These are phyloP conservation scores for Solanum pinnatisectum DNA, from an alignment of 257 asterid genomes.

Conservation along the genomic window DNA sequence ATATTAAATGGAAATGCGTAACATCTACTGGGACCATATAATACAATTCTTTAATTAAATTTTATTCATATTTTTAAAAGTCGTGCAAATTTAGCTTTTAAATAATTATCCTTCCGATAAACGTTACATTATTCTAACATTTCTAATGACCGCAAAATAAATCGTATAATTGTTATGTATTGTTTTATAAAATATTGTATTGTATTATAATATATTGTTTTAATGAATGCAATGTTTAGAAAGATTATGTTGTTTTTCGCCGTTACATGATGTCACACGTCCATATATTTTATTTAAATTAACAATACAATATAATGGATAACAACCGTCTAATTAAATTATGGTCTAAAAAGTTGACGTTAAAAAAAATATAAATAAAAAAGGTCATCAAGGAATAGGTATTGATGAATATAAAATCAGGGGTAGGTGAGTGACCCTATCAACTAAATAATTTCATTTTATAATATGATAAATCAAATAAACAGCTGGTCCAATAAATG, in stretches of 20 bases:
- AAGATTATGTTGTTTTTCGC: rapidly evolving
- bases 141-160: no score
- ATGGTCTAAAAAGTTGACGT: rapidly evolving
- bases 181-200: no score
- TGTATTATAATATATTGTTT: no score
- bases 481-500: not conserved
- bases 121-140: no score
- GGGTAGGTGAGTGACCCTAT: not conserved
- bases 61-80: no score
- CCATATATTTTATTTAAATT: no score
- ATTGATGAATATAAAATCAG: not conserved
- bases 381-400: not conserved
- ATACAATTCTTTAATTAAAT: not conserved
- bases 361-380: no score
- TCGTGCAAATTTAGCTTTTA: not conserved
- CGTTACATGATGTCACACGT: no score
- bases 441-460: not conserved
- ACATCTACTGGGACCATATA: not conserved
- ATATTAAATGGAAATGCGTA: not conserved
- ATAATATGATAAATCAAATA: not conserved
- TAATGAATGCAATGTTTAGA: rapidly evolving
- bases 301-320: no score
- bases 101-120: not conserved
- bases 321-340: no score
- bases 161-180: no score